Evolutionary conservation across 805 yeast species (phyloP).

Genomic region (Spencermartinsiella europaea): DNA sequence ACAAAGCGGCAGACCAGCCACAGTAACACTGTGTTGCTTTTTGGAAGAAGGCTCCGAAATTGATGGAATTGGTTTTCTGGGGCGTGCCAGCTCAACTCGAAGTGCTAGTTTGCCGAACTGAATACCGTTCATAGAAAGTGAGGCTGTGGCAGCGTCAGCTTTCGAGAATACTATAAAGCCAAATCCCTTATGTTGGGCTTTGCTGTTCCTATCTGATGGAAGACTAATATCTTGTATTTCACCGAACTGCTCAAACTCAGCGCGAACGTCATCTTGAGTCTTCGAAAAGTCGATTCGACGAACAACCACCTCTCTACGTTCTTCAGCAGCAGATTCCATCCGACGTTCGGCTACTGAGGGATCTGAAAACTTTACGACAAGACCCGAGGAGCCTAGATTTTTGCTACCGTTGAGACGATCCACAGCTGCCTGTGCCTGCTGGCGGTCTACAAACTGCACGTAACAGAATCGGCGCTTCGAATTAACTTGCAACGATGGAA

Average conservation of each 20-base stretch:
- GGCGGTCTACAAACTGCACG: constrained; percentile 46
- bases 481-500: constrained; percentile 57
- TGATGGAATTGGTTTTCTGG: neutral
- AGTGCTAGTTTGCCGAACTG: neutral
- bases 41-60: neutral
- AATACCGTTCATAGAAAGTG: constrained; percentile 16
- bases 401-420: constrained; percentile 36
- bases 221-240: constrained; percentile 46
- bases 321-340: constrained; percentile 41
- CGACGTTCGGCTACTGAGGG: constrained; percentile 38
- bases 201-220: constrained; percentile 38
- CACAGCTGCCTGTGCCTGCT: constrained; percentile 44
- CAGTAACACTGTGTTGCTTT: neutral
- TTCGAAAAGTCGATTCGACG: constrained; percentile 48
- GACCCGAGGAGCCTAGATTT: constrained; percentile 27
- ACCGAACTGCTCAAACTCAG: constrained; percentile 48
- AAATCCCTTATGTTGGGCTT: constrained; percentile 50
- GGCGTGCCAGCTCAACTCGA: neutral
- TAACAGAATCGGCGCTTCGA: constrained; percentile 67
- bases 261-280: constrained; percentile 35
- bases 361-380: constrained; percentile 59
- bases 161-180: constrained; percentile 55
- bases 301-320: constrained; percentile 54
- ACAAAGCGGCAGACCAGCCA: neutral
- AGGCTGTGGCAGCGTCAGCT: constrained; percentile 17